phyloP scores from a whole-genome alignment of 2,329 filamentous ascomycete genomes.

The Hypomyces rosellus region DNA sequence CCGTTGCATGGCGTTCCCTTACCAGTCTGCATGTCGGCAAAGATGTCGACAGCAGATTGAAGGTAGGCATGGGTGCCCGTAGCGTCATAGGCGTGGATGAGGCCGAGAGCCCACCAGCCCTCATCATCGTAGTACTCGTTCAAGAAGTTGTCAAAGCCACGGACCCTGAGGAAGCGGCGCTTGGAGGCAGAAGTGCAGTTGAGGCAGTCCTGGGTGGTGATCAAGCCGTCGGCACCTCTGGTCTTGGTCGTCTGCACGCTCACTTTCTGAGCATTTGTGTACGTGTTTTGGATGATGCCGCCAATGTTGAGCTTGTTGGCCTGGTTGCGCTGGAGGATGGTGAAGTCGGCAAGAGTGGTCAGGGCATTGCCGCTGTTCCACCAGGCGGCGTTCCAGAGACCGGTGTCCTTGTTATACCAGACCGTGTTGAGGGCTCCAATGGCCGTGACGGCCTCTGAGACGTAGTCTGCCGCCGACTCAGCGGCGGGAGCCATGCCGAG shows the following conservation, averaged over 20 bases:
- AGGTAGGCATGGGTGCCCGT: constrained; percentile 48
- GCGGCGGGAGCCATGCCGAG: constrained; percentile 2
- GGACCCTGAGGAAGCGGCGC: constrained; percentile 27
- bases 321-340: constrained; percentile 25
- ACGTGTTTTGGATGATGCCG: constrained; percentile 39
- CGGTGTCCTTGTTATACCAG: constrained; percentile 55
- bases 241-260: constrained; percentile 32
- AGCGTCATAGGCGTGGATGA: constrained; percentile 51
- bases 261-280: constrained; percentile 36
- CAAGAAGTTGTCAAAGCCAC: constrained; percentile 35
- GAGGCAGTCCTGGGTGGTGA: constrained; percentile 23
- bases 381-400: constrained; percentile 62
- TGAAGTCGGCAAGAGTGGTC: constrained; percentile 54
- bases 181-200: constrained; percentile 15
- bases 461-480: constrained; percentile 3
- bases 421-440: constrained; percentile 39
- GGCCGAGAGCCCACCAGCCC: constrained; percentile 58
- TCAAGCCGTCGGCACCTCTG: constrained; percentile 28
- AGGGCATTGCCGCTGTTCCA: constrained; percentile 68
- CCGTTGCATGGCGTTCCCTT: constrained; percentile 43
- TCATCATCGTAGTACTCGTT: constrained; percentile 55
- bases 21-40: constrained; percentile 49
- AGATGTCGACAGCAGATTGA: constrained; percentile 45
- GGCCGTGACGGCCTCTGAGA: constrained; percentile 6
- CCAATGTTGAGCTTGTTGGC: constrained; percentile 34